Evolutionary conservation across 768 basidiomycete genomes (phyloP), one percentile per base, ranked within the genome.

Genomic region (Mrakia gelida): DNA sequence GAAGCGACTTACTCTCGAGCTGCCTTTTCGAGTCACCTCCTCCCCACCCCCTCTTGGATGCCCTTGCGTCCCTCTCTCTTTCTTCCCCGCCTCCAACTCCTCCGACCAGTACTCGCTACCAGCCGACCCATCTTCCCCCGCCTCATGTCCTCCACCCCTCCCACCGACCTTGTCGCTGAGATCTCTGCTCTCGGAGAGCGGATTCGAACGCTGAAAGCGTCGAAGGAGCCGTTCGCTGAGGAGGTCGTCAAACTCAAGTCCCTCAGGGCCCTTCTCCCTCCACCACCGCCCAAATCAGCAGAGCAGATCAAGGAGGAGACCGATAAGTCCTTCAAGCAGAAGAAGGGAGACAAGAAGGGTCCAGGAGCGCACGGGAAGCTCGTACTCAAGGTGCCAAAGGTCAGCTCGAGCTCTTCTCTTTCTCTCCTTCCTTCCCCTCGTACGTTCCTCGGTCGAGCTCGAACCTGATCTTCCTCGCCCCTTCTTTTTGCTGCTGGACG

Each of bases 341-440:
- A 68, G 73, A 85, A 84, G 67, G 88, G 86, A 62, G 87, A 85
- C 13, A 87, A 85, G 23, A 87, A 83, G 71, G 80, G 76, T 5
- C 76, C 52, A 86, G 91, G 91, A 86, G 79, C 78, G 34, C 80
- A 81, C 79, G 81, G 83, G 89, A 68, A 82, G 80, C 82, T 98
- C 80, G 82, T 92, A 76, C 88, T 99, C 81, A 99, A 99, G 86
- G 96, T 95, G 0, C 92, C 95, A 61, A 98, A 99, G 89, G 94
- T 92, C 75, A 76, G 90, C 56, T n/a, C 34, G n/a, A 3, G 45
- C 45, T 45, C 45, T 43, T 43, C 11, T 11, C 41, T 11, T 43
- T 43, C 41, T 15, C 15, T 45, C 11, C 28, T 65, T 16, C 23
- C 52, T 49, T 38, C 11, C 16, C n/a, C 16, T 70, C 41, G 38